Base-by-base conservation (phyloP, 768 basidiomycete species). In the Hericium erinaceus region DNA sequence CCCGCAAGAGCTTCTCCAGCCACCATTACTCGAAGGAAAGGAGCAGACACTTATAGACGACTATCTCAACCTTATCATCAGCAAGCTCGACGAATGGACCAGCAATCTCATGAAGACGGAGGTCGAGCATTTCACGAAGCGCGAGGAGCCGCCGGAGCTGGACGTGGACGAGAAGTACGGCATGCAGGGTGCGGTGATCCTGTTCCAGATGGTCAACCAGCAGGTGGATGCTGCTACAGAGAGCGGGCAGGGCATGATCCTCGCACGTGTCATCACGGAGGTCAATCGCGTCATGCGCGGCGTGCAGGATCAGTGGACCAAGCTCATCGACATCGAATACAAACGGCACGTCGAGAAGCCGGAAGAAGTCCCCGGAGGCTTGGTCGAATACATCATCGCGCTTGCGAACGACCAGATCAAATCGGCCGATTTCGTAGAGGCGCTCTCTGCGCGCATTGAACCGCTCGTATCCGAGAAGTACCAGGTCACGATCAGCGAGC, bases 121-220 rank as follows among this genome's bases (percentile, higher is more conserved):
- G 69, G 73, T 89, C 20, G 76, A 80, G 16, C 91, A 93, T 58
- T 98, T 99, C 73, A 81, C 80, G 11, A 81, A 84, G 52, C 82
- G 97, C 18, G 80, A 84, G 38, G 83, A 88, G 63, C 90, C 92
- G 24, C 95, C 94, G 2, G 95, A 98, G 71, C 72, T 88, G 49
- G 91, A 94, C 66, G 82, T 82, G 56, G 93, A 98, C 58, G 92
- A 92, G 13, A 75, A 88, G 60, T 98, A 98, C 67, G 90, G 90
- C 18, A 88, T 86, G 59, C 90, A 97, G 67, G 72, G 95, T 46
- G 87, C 95, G 16, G 83, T 95, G 54, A 97, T 98, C 65, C 77
- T 99, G 60, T 98, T 98, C 79, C 91, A 97, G 72, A 94, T 98
- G 88, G 87, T 98, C 64, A 98, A 95, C 70, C 92, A 95, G 71